phyloP scores from a whole-genome alignment of 768 basidiomycete species.

The Hemileccinum impolitum region DNA sequence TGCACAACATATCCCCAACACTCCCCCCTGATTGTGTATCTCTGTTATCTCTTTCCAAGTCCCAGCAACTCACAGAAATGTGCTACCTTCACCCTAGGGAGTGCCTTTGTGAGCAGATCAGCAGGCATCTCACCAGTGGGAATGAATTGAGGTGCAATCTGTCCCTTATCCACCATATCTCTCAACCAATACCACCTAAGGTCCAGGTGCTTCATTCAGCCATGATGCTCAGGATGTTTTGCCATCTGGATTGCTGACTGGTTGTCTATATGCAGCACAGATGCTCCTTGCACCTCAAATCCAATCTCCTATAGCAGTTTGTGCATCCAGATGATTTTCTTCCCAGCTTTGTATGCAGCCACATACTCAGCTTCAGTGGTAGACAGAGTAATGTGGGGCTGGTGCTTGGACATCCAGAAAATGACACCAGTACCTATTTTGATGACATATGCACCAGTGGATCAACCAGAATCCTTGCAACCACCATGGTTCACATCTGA shows the following conservation, averaged over 20 bases:
- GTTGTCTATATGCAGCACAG: background rate
- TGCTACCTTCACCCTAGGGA: no score
- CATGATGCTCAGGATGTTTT: no score
- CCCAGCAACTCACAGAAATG: no score
- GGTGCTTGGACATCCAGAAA: conserved; percentile 34
- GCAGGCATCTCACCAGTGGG: no score
- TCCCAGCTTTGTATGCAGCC: conserved; percentile 19
- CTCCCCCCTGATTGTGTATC: no score
- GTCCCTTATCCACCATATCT: no score
- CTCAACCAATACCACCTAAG: background rate
- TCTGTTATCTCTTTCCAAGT: no score
- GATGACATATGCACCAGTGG: background rate
- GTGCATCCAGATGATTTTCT: conserved; percentile 29
- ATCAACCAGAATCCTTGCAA: background rate
- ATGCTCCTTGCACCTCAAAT: background rate
- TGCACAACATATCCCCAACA: no score
- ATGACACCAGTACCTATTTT: conserved; percentile 22
- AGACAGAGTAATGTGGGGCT: conserved; percentile 33
- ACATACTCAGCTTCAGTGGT: conserved; percentile 40
- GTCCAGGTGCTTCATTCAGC: background rate
- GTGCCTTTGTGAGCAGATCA: no score
- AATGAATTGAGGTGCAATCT: no score
- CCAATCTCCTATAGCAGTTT: conserved; percentile 13
- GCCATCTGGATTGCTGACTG: background rate
- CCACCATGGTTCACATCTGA: background rate